Conservation (phyloP, 352 stramenopile species). For the Phytophthora quininea region DNA sequence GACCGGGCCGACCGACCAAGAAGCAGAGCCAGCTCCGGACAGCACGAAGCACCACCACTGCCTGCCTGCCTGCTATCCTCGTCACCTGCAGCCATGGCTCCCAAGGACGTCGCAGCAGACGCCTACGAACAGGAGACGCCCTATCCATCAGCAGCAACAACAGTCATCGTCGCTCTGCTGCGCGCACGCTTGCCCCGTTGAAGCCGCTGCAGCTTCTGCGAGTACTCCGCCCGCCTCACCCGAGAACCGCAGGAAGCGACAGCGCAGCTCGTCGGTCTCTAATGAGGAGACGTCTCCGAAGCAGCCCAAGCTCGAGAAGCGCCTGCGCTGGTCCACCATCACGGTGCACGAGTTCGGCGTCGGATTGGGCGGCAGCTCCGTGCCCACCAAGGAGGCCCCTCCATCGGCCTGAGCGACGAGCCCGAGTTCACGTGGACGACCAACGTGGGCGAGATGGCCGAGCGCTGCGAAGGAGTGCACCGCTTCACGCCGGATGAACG, state of each 20-base stretch:
- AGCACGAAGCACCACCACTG: background rate
- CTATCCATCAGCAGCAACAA: conserved; percentile 12
- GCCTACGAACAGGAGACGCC: conserved; percentile 10
- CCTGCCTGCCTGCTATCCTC: conserved; percentile 3
- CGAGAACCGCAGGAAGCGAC: conserved; percentile 20
- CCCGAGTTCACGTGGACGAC: conserved; percentile 70
- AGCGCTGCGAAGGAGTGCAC: conserved; percentile 62
- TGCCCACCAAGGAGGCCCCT: conserved; percentile 57
- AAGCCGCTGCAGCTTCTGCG: conserved; percentile 6
- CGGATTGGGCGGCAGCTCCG: conserved; percentile 52
- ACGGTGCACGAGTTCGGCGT: conserved; percentile 68
- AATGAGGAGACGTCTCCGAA: conserved; percentile 14
- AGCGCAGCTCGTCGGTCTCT: conserved; percentile 14
- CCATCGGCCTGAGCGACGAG: conserved; percentile 53
- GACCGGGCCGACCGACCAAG: conserved; percentile 11
- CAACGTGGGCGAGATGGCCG: conserved; percentile 67
- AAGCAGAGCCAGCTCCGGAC: conserved; percentile 6
- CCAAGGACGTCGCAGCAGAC: conserved; percentile 42
- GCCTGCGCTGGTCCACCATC: conserved; percentile 58
- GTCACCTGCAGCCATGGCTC: conserved; percentile 36
- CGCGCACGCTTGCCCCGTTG: background rate
- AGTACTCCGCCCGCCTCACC: conserved; percentile 5
- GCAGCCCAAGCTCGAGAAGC: conserved; percentile 43
- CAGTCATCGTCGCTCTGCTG: background rate
- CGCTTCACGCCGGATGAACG: conserved; percentile 60